Percentiles rank a stretch among this genome's conserved stretches.
phyloP scores from a whole-genome alignment of 1,284 basidiomycete species.

The Ustilago xerochloae region DNA sequence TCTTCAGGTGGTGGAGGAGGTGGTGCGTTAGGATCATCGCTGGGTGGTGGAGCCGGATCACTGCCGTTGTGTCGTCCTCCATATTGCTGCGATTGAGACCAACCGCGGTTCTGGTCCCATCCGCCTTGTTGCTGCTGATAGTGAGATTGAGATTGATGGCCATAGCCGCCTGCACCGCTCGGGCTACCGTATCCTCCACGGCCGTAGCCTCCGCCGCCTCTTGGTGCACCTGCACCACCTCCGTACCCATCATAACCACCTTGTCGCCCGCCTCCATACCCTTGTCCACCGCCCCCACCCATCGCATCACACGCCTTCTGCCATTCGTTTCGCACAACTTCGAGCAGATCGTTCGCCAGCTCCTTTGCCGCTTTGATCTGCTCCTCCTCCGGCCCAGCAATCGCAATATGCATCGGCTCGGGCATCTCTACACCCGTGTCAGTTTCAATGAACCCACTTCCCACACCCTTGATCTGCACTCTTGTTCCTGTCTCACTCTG shows the following conservation, averaged over 20 bases:
- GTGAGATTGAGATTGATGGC: conserved; percentile 11
- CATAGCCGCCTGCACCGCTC: conserved; percentile 24
- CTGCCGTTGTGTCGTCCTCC: conserved; percentile 21
- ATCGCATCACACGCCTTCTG: conserved; percentile 56
- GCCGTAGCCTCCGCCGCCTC: conserved; percentile 8
- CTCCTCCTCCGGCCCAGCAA: conserved; percentile 60
- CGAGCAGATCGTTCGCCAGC: conserved; percentile 62
- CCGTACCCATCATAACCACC: conserved; percentile 20
- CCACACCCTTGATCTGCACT: conserved; percentile 96
- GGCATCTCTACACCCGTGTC: conserved; percentile 90
- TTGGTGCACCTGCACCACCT: conserved; percentile 2
- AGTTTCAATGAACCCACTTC: conserved; percentile 93
- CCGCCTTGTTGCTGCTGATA: conserved; percentile 11
- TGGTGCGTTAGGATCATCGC: conserved; percentile 34
- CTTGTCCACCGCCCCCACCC: conserved; percentile 2
- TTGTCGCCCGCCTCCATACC: conserved; percentile 6
- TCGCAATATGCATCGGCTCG: conserved; percentile 81
- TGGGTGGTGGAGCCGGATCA: conserved; percentile 28
- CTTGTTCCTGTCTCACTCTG: conserved; percentile 94
- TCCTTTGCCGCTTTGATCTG: conserved; percentile 57
- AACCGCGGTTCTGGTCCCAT: conserved; percentile 19
- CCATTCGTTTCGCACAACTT: conserved; percentile 62
- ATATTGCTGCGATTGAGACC: conserved; percentile 16
- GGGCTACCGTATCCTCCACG: conserved; percentile 4
- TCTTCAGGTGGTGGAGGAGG: conserved; percentile 58